These are phyloP conservation scores for Cladophialophora carrionii DNA, from an alignment of 2,329 filamentous ascomycete species.

Conservation along the genomic window DNA sequence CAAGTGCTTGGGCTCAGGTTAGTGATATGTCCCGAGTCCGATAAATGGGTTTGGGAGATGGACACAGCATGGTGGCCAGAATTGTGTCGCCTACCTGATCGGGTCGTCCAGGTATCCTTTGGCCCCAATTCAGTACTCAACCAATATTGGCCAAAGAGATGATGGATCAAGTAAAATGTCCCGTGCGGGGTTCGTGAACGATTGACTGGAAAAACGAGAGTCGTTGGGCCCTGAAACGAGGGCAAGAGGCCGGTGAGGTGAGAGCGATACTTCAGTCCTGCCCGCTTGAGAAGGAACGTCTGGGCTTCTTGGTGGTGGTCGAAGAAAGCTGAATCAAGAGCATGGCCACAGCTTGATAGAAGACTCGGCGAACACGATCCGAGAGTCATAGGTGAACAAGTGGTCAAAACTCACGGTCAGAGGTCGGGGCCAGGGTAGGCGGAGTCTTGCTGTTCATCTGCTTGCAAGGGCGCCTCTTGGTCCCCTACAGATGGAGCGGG, in stretches of 20 bases:
- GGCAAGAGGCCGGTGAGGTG: slow-evolving; percentile 5
- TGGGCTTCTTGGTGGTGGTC: slow-evolving; percentile 12
- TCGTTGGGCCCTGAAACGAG: slow-evolving; percentile 12
- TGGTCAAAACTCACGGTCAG: slow-evolving; percentile 8
- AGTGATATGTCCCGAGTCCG: slow-evolving; percentile 29
- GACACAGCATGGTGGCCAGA: slow-evolving; percentile 29
- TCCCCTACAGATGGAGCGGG: slow-evolving; percentile 21
- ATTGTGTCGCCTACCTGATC: slow-evolving; percentile 32
- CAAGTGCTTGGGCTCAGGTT: slow-evolving; percentile 30
- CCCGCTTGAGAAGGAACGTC: slow-evolving; percentile 19
- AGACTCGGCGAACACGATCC: slow-evolving; percentile 16
- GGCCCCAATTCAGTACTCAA: slow-evolving; percentile 33
- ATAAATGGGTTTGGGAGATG: slow-evolving; percentile 20
- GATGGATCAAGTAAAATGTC: slow-evolving; percentile 13
- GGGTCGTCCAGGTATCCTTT: slow-evolving; percentile 18
- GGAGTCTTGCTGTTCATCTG: slow-evolving; percentile 13
- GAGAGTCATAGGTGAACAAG: slow-evolving; percentile 12
- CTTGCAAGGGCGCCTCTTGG: slow-evolving; percentile 27
- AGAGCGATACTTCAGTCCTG: slow-evolving; percentile 3
- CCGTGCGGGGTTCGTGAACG: slow-evolving; percentile 10
- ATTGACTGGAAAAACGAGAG: slow-evolving; percentile 20
- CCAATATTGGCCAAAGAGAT: slow-evolving; percentile 32
- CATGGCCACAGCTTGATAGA: slow-evolving; percentile 5
- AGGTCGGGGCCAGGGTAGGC: slow-evolving; percentile 5
- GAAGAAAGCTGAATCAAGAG: slow-evolving; percentile 16